Evolutionary conservation across 805 yeast species (phyloP).

Genomic region (Metschnikowia shivogae): DNA sequence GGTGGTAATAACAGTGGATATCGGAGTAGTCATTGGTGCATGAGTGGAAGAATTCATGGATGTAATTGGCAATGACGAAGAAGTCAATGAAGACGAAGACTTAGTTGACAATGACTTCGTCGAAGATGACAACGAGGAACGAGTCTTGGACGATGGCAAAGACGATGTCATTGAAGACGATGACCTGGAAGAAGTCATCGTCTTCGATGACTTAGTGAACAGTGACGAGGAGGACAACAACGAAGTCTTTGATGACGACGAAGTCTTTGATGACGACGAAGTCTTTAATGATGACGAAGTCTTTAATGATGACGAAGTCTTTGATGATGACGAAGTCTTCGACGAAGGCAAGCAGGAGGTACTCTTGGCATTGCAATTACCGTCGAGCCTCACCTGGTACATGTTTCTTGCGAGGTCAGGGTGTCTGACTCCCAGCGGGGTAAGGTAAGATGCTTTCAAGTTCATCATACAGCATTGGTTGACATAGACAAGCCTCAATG

Average conservation of each 20-base stretch:
- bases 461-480: constrained; percentile 4
- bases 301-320: neutral
- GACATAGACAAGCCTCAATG: constrained; percentile 9
- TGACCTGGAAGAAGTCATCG: neutral
- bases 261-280: neutral
- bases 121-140: no score
- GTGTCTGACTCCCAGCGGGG: neutral
- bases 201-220: no score
- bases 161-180: no score
- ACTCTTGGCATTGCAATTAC: neutral
- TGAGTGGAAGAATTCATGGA: no score
- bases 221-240: no score
- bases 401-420: neutral
- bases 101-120: no score
- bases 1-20: no score
- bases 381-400: neutral
- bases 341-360: neutral
- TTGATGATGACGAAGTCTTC: neutral
- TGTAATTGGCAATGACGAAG: no score
- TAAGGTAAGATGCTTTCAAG: neutral
- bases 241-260: neutral
- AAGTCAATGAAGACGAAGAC: no score
- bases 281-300: neutral
- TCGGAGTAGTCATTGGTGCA: no score
- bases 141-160: no score